These are phyloP conservation scores for Dictyophora rubrovolvata DNA, from an alignment of 768 basidiomycete species.

Conservation along the genomic window DNA sequence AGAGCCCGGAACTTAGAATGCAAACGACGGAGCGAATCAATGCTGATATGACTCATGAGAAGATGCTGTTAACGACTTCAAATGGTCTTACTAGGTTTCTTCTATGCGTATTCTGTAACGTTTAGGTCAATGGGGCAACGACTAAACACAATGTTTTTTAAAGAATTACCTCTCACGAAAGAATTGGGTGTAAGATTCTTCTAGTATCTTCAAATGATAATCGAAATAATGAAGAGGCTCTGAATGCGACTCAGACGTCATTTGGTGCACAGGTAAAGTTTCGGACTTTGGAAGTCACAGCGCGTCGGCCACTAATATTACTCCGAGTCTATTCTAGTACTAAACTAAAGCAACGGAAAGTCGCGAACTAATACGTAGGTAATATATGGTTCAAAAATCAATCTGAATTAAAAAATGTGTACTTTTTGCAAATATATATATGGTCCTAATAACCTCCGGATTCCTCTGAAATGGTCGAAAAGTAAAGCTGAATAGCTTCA, in stretches of 20 bases:
- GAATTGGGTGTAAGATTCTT: constrained; percentile 10
- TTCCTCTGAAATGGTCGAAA: constrained; percentile 6
- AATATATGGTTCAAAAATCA: neutral
- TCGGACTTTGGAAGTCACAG: neutral
- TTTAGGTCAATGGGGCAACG: neutral
- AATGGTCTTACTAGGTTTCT: constrained; percentile 60
- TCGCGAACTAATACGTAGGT: no score
- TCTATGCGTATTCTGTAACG: constrained; percentile 65
- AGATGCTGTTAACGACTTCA: neutral
- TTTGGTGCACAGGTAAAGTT: neutral
- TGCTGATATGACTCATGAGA: constrained; percentile 29
- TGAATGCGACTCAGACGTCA: constrained; percentile 1
- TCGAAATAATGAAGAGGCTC: constrained; percentile 5
- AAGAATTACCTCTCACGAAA: constrained; percentile 9
- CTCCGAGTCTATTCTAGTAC: no score
- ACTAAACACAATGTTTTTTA: neutral
- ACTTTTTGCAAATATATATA: no score
- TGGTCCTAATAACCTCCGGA: neutral
- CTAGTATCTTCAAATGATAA: neutral
- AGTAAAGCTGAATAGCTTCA: constrained; percentile 25
- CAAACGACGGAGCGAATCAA: constrained; percentile 63
- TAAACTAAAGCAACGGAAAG: no score
- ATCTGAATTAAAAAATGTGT: neutral
- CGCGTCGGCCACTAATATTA: neutral
- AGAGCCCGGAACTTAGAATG: constrained; percentile 61